Base-by-base conservation (phyloP, 1,284 basidiomycete species). In the Paramarasmius palmivorus region DNA sequence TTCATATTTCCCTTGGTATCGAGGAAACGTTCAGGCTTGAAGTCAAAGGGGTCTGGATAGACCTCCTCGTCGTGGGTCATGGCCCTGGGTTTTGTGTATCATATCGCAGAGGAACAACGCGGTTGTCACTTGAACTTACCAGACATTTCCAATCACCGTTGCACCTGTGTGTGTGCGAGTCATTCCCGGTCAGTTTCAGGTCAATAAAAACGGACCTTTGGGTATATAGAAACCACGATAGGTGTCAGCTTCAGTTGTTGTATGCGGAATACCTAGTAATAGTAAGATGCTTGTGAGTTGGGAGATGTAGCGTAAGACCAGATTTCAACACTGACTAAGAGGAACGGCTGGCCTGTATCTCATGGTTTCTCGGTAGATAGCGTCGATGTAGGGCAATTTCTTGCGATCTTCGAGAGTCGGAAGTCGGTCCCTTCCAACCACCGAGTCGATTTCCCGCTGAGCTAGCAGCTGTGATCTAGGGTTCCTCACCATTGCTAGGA, bases 21-120 rank as follows among this genome's bases (percentile, higher is more conserved):
- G 1, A 54, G 52, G 29, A 49, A 75, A 20, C 74, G 68, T 29
- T 72, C 72, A 0, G 74, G 74, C 35, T 63, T 55, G 64, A 76
- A 76, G 15, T 48, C 57, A 40, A 71, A 62, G 5, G 76, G 69
- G 36, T 73, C 63, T 1, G 70, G 66, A 61, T 71, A 77, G n/a
- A 71, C 42, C 7, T 59, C 57, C 39, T 68, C 65, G 58, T 76
- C 64, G 47, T 73, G 73, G 17, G 71, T 61, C 68, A 77, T 74
- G 35, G 65, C 68, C 67, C 67, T 68, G 20, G 20, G 15, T 51
- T 14, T 38, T 7, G 23, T 19, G 9, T 35, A 47, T 22, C 12
- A 40, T 9, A 17, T 22, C n/a, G n/a, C n/a, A n/a, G n/a, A n/a
- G n/a, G 39, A 19, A 19, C 39, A 22, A 9, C 17, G 22, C 36